Evolutionary conservation across 768 basidiomycete species (phyloP).

Genomic region (Imleria badia): DNA sequence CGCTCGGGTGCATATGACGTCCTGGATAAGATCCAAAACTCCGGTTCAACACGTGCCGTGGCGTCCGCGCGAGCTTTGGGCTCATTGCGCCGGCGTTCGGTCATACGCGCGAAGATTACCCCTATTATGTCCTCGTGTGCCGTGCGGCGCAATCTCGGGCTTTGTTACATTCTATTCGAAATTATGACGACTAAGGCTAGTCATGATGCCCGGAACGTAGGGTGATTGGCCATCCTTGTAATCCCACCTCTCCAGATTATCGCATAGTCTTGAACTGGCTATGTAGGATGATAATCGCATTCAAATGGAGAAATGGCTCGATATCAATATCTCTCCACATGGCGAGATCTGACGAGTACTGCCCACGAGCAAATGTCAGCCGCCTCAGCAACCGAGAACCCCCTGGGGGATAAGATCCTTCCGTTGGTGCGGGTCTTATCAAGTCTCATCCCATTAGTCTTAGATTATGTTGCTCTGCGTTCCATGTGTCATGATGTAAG

Average conservation of each 20-base stretch:
- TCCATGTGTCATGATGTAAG: background rate
- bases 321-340: background rate
- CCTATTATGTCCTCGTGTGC: background rate
- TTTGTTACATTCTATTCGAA: background rate
- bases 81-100: background rate
- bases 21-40: background rate
- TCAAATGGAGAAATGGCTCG: background rate
- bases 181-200: background rate
- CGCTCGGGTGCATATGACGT: background rate
- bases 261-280: background rate
- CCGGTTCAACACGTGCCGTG: background rate
- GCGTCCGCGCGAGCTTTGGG: background rate
- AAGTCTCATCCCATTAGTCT: background rate
- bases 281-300: background rate
- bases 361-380: background rate
- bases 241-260: background rate
- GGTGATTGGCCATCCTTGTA: background rate
- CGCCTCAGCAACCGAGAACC: background rate
- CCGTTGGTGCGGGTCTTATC: constrained; percentile 9
- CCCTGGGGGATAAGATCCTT: constrained; percentile 16
- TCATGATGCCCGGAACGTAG: background rate
- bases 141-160: background rate
- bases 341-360: background rate
- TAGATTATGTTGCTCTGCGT: background rate
- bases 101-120: background rate